Evolutionary conservation across 306 rosid species (phyloP), one percentile per base, ranked within the genome.

Genomic region (Ormosia emarginata): DNA sequence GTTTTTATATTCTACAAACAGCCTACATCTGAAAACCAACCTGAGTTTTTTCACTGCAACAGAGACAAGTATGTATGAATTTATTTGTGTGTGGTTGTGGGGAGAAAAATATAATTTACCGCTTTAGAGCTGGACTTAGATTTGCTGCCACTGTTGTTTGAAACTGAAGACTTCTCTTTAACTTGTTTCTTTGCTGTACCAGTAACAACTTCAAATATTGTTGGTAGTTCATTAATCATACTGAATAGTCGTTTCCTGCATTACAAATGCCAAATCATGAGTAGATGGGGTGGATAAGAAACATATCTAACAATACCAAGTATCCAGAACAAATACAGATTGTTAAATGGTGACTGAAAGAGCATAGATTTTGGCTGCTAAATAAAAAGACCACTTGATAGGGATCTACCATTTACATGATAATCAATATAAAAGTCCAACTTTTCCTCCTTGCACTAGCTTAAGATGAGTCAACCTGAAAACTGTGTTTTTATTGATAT

Each of bases 241-340:
- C 81, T 90, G 78, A 92, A 93, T 14, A 92, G 97, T 29, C 93
- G 91, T 77, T 86, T 91, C 94, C 98, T 94, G 90, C 82, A 83
- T 69, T 33, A 86, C 18, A 47, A 71, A 36, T 43, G 72, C 7
- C 73, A 79, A 74, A 79, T 68, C 49, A 40, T 3, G 74, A 57
- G 71, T 36, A 17, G 43, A 77, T 17, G 4, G 4, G 58, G 66
- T 49, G 69, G 64, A 67, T 39, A 41, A 66, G 33, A 58, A 74
- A 50, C 55, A 32, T 14, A 39, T 18, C n/a, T 77, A 82, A 59
- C 39, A 34, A 29, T 77, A 67, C 44, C 75, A 77, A 30, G 69
- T 59, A 65, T 80, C 53, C 46, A 57, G 14, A 77, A 50, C 43
- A 71, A 66, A 64, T 61, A 77, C 71, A 58, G 67, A 72, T 13